A percentile compares a stretch with the other conserved stretches of the same genome.
These are phyloP conservation scores for Microascus cirrosus DNA, from an alignment of 2,329 filamentous ascomycete species.

Conservation along the genomic window DNA sequence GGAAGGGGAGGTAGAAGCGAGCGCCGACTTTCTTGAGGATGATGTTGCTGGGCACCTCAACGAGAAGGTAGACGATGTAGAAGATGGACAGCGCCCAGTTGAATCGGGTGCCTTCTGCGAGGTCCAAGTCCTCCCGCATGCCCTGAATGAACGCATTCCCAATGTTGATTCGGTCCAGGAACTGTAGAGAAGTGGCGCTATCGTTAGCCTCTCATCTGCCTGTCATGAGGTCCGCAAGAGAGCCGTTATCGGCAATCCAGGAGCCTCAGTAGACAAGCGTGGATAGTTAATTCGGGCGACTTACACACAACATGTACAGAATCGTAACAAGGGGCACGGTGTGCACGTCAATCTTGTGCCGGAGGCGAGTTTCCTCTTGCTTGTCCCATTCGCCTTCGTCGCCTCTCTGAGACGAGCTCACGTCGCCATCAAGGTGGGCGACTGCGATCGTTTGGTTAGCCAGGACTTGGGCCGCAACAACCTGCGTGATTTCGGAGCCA, in stretches of 20 bases:
- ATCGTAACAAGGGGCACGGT: slow-evolving; percentile 39
- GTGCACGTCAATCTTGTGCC: slow-evolving; percentile 40
- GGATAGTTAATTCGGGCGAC: slow-evolving; percentile 9
- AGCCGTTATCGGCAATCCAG: neutral
- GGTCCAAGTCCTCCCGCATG: slow-evolving; percentile 32
- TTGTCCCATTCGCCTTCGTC: slow-evolving; percentile 26
- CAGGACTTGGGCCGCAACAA: neutral
- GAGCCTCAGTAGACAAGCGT: neutral
- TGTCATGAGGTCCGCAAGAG: neutral
- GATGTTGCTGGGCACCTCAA: slow-evolving; percentile 45
- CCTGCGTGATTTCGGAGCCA: neutral
- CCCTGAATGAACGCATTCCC: slow-evolving; percentile 48
- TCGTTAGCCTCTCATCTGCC: neutral
- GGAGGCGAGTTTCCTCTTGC: slow-evolving; percentile 35
- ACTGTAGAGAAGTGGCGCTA: slow-evolving; percentile 10
- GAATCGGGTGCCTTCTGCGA: slow-evolving; percentile 30
- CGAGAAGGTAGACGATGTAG: slow-evolving; percentile 43
- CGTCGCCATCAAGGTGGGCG: slow-evolving; percentile 1
- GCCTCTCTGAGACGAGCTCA: neutral
- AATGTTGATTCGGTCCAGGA: slow-evolving; percentile 59
- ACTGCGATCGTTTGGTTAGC: neutral
- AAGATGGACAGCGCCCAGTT: slow-evolving; percentile 48
- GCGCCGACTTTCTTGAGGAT: slow-evolving; percentile 41
- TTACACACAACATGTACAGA: slow-evolving; percentile 41
- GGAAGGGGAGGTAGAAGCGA: slow-evolving; percentile 38